Evolutionary conservation across 139 green algal genomes (phyloP).

Genomic region (Dunaliella primolecta): DNA sequence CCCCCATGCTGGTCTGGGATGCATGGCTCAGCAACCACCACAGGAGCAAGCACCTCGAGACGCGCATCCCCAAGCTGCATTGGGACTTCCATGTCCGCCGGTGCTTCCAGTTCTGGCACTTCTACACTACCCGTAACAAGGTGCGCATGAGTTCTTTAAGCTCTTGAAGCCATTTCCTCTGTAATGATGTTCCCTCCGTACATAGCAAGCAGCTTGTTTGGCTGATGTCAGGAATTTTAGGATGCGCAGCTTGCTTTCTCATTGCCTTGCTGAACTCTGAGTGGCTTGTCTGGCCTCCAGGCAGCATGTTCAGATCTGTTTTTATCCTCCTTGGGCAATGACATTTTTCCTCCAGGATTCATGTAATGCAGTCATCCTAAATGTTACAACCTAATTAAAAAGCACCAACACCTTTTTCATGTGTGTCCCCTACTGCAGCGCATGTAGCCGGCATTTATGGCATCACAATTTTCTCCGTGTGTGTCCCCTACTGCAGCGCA

Average conservation of each 20-base stretch:
- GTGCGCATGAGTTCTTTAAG: no score
- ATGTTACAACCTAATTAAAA: background rate
- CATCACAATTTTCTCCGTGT: no score
- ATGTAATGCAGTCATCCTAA: no score
- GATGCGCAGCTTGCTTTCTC: conserved; percentile 6
- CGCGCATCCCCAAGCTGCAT: conserved; percentile 29
- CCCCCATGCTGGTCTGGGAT: conserved; percentile 36
- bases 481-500: conserved; percentile 8
- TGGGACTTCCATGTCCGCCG: conserved; percentile 35
- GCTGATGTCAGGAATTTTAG: background rate
- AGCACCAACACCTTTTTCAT: background rate
- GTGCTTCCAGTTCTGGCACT: conserved; percentile 40
- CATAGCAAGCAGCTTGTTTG: no score
- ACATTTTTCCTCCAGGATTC: no score
- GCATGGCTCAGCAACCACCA: conserved; percentile 49
- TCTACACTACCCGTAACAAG: conserved; percentile 36
- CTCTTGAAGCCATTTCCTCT: no score
- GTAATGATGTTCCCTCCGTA: no score
- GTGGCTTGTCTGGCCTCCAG: no score
- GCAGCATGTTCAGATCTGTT: no score
- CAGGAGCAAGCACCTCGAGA: conserved; percentile 33
- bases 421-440: background rate
- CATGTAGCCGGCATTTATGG: background rate
- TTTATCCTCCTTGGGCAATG: no score
- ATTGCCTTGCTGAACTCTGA: no score